Evolutionary conservation across 1,284 basidiomycete species (phyloP).

Genomic region (Amylostereum areolatum): DNA sequence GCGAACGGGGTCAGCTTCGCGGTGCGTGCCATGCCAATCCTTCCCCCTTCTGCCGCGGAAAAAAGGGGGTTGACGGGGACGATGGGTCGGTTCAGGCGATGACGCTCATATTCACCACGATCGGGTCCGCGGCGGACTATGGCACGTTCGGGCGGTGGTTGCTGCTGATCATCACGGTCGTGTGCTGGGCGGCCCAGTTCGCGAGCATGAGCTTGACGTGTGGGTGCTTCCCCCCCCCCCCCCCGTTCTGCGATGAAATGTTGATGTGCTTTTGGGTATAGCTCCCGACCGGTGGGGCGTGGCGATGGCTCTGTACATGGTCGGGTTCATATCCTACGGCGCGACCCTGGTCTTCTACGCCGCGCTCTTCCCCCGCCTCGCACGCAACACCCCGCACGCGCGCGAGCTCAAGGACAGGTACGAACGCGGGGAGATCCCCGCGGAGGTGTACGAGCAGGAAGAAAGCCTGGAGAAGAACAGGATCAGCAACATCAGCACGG

Average conservation of each 20-base stretch:
- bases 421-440: constrained; percentile 49
- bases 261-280: constrained; percentile 18
- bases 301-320: constrained; percentile 77
- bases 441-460: constrained; percentile 65
- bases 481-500: constrained; percentile 81
- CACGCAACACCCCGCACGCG: constrained; percentile 70
- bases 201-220: constrained; percentile 68
- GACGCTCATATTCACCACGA: constrained; percentile 76
- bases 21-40: constrained; percentile 28
- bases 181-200: constrained; percentile 80
- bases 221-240: constrained; percentile 22
- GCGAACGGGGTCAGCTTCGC: constrained; percentile 76
- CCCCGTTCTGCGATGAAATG: neutral
- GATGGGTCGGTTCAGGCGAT: constrained; percentile 41
- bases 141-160: constrained; percentile 76
- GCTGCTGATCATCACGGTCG: constrained; percentile 60
- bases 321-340: constrained; percentile 73
- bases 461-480: constrained; percentile 81
- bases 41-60: constrained; percentile 9
- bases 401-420: constrained; percentile 53
- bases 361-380: constrained; percentile 77
- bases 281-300: constrained; percentile 66
- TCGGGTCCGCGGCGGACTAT: constrained; percentile 79
- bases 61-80: neutral
- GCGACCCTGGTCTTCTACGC: constrained; percentile 80